Conservation (phyloP, 208 protist species). For the Leishmania gerbilli region DNA sequence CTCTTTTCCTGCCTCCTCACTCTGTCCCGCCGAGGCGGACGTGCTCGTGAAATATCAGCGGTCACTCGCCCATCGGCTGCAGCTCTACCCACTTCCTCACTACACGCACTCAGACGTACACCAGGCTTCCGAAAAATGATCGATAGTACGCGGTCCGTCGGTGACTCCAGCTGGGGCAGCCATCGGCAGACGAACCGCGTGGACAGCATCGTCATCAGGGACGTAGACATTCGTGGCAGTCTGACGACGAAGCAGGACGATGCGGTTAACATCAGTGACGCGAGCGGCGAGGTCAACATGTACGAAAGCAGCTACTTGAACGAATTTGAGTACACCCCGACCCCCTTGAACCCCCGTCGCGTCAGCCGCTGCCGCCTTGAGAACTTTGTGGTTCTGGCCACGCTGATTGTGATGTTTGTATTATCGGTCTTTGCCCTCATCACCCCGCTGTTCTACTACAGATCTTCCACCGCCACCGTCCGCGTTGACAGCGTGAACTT, state of each 20-base stretch:
- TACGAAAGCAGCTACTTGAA: slow-evolving; percentile 1
- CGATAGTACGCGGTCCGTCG: neutral
- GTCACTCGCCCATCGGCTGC: neutral
- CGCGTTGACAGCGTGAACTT: slow-evolving; percentile 14
- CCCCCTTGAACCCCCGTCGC: slow-evolving; percentile 33
- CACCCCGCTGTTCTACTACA: slow-evolving; percentile 25
- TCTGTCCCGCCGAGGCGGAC: neutral
- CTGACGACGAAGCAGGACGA: neutral
- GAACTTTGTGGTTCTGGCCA: slow-evolving; percentile 32
- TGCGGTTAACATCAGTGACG: neutral
- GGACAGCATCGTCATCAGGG: neutral
- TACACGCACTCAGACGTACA: neutral
- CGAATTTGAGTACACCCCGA: slow-evolving; percentile 36
- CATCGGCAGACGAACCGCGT: neutral
- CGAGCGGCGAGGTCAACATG: neutral
- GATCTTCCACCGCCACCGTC: slow-evolving; percentile 15
- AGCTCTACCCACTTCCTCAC: neutral
- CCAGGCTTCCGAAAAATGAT: neutral
- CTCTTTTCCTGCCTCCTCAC: neutral
- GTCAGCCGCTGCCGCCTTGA: slow-evolving; percentile 39
- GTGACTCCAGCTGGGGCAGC: neutral
- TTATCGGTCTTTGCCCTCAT: slow-evolving; percentile 27
- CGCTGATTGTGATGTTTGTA: slow-evolving; percentile 21
- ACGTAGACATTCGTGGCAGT: neutral
- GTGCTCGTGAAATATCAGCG: neutral